Evolutionary conservation across 2,329 filamentous ascomycete species (phyloP), one percentile per base, ranked within the genome.

Genomic region (Nemania serpens): DNA sequence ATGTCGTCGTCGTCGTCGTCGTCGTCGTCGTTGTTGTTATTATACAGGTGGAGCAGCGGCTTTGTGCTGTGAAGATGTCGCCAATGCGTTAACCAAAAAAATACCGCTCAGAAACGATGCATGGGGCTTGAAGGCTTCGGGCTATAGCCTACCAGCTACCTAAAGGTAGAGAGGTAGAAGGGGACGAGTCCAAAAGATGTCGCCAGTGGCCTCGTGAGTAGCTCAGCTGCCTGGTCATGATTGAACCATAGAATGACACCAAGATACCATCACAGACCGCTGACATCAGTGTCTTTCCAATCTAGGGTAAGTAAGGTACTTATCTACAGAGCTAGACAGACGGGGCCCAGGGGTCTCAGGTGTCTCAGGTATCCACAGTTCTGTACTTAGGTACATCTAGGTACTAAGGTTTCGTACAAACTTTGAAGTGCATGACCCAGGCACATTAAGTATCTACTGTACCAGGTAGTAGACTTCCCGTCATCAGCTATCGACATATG

Each of bases 241-340:
- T 9, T 3, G 25, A 29, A 7, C 25, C 25, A 29, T n/a, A 29
- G 39, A 18, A 39, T 43, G 46, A 50, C 55, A 36, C 29, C 13
- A 9, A 43, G 47, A 51, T 51, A 39, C 15, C 22, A 47, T 50
- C 39, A 55, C 29, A 36, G 46, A 33, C 37, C 51, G 22, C 52
- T 60, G 58, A 60, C 58, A 60, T 60, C 58, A 60, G 46, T 13
- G 25, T 3, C 33, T 33, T 15, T 5, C 34, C 43, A 46, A 37
- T 46, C 15, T 39, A 13, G 36, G 34, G 34, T 7, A 6, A 7
- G 34, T 36, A n/a, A n/a, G n/a, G n/a, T n/a, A n/a, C n/a, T n/a
- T n/a, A n/a, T n/a, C n/a, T n/a, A n/a, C n/a, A n/a, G n/a, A n/a
- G n/a, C n/a, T 29, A 29, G 25, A 29, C 7, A 29, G 25, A n/a